These are phyloP conservation scores for Aspergillus sp. DNA, from an alignment of 2,329 filamentous ascomycete genomes.

Conservation along the genomic window DNA sequence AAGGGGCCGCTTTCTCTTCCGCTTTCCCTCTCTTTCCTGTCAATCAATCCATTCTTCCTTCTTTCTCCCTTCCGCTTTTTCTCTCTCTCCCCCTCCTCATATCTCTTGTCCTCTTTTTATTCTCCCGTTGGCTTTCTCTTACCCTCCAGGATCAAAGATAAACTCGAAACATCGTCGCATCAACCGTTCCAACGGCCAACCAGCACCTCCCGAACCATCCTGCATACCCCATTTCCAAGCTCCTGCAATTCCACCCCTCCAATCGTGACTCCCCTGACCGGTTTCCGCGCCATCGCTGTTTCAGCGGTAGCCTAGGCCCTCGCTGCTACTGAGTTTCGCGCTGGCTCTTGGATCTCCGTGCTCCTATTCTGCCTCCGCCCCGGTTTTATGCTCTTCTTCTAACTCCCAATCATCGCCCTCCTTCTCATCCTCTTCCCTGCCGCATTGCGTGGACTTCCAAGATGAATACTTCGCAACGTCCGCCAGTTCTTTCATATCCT, in stretches of 20 bases:
- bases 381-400: conserved; percentile 12
- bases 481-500: conserved; percentile 28
- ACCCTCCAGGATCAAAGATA: background rate
- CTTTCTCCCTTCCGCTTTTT: conserved; percentile 6
- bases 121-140: conserved; percentile 3
- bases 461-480: conserved; percentile 32
- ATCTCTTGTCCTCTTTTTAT: conserved; percentile 4
- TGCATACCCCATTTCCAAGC: conserved; percentile 7
- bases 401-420: conserved; percentile 14
- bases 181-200: background rate
- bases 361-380: conserved; percentile 8
- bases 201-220: background rate
- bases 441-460: conserved; percentile 21
- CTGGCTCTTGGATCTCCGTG: conserved; percentile 7
- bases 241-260: conserved; percentile 14
- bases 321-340: background rate
- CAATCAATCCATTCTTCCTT: conserved; percentile 8
- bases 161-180: background rate
- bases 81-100: conserved; percentile 11
- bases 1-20: conserved; percentile 1
- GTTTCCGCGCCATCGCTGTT: conserved; percentile 23
- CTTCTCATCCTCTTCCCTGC: conserved; percentile 10
- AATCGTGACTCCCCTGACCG: conserved; percentile 16
- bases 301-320: conserved; percentile 15
- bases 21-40: conserved; percentile 1